Percentiles rank a stretch among this genome's conserved stretches.
Conservation (phyloP, 2,329 filamentous ascomycete genomes). For the Paramyrothecium sp. region DNA sequence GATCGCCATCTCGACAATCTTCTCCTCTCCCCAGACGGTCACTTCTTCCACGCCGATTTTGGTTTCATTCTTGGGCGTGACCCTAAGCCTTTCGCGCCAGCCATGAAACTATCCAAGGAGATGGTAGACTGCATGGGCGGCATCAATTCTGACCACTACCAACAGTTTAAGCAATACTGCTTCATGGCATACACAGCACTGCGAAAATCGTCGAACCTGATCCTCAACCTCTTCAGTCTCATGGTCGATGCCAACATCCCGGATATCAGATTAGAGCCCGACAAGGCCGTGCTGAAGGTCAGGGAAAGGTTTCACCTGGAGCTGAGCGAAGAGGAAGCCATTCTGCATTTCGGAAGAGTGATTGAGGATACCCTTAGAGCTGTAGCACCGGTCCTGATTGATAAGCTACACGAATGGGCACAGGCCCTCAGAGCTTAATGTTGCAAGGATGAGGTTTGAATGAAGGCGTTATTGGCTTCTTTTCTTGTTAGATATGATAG, state of each 20-base stretch:
- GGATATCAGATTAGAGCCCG: constrained; percentile 87
- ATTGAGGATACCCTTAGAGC: constrained; percentile 90
- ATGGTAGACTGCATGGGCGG: constrained; percentile 99
- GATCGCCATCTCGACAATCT: constrained; percentile 96
- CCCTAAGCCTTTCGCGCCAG: constrained; percentile 93
- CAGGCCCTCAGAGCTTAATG: constrained; percentile 81
- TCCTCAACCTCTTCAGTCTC: constrained; percentile 90
- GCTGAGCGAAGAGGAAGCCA: constrained; percentile 87
- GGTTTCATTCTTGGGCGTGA: constrained; percentile 97
- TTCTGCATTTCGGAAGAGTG: constrained; percentile 80
- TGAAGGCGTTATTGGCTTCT: not conserved
- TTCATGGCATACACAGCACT: constrained; percentile 92
- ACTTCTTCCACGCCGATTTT: constrained; percentile 98
- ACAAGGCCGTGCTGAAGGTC: constrained; percentile 93
- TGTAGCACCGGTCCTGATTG: constrained; percentile 90
- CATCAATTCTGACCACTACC: constrained; percentile 74
- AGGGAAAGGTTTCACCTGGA: constrained; percentile 93
- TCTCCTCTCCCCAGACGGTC: constrained; percentile 81
- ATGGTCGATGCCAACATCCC: constrained; percentile 99
- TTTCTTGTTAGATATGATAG: too few species aligned
- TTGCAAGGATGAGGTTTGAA: not conserved
- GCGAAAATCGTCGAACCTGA: constrained; percentile 84
- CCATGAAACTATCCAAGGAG: constrained; percentile 95
- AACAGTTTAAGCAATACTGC: constrained; percentile 91
- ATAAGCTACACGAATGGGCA: constrained; percentile 89